Evolutionary conservation across 1,284 basidiomycete species (phyloP).

Genomic region (Mycena citricolor): DNA sequence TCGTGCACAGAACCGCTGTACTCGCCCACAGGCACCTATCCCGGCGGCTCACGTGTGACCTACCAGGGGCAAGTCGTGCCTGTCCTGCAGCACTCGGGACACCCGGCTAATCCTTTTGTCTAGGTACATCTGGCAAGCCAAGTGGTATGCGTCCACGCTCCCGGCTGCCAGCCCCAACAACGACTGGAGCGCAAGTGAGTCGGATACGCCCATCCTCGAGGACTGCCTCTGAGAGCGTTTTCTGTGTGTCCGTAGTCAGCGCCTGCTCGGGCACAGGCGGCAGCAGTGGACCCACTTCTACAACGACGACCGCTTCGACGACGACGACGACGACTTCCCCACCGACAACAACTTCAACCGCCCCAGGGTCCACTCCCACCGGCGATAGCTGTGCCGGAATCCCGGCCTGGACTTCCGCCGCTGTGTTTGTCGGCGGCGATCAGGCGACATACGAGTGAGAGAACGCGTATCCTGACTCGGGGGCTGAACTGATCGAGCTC

Average conservation of each 20-base stretch:
- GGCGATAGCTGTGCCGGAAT: conserved; percentile 49
- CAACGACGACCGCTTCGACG: conserved; percentile 25
- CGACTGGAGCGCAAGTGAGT: conserved; percentile 66
- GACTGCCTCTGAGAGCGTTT: neutral
- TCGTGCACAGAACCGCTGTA: conserved; percentile 57
- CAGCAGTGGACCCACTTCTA: conserved; percentile 17
- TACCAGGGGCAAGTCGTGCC: conserved; percentile 47
- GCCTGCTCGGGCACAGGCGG: conserved; percentile 46
- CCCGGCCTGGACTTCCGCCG: conserved; percentile 47
- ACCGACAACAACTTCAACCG: conserved; percentile 27
- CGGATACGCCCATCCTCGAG: neutral
- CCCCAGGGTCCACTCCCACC: conserved; percentile 26
- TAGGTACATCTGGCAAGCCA: conserved; percentile 70
- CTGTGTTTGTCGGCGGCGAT: conserved; percentile 51
- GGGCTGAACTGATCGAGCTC: conserved; percentile 41
- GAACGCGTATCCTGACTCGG: conserved; percentile 8
- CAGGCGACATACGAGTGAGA: conserved; percentile 51
- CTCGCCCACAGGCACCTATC: conserved; percentile 49
- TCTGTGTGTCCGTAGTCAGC: conserved; percentile 43
- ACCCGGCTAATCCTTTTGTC: conserved; percentile 4
- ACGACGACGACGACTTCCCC: conserved; percentile 28
- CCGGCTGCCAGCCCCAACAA: conserved; percentile 50
- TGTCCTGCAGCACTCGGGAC: conserved; percentile 2
- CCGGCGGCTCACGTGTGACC: conserved; percentile 52
- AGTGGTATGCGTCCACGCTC: conserved; percentile 54